Evolutionary conservation across 2,329 filamentous ascomycete genomes (phyloP).

Genomic region (Alternaria brassicae): DNA sequence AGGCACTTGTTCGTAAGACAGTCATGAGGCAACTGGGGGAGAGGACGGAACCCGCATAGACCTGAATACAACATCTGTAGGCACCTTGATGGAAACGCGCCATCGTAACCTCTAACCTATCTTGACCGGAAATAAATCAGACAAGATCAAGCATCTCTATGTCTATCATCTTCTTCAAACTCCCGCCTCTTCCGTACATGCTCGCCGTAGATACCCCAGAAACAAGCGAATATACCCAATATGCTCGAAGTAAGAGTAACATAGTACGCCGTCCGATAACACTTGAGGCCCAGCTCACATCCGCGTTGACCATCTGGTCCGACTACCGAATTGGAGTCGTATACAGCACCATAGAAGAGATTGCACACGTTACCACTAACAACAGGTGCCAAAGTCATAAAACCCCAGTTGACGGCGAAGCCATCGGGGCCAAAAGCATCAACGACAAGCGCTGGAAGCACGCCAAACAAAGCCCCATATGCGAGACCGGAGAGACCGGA

Average conservation of each 20-base stretch:
- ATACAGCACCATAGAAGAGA: constrained; percentile 83
- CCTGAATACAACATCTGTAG: not conserved
- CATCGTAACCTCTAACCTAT: not conserved
- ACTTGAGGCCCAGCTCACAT: constrained; percentile 78
- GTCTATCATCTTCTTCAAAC: constrained; percentile 41
- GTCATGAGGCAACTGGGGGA: not conserved
- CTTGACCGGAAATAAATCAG: not conserved
- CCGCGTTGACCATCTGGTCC: constrained; percentile 72
- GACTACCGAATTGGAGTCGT: constrained; percentile 78
- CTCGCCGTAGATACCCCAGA: constrained; percentile 73
- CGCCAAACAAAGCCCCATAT: constrained; percentile 93
- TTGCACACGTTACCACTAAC: constrained; percentile 92
- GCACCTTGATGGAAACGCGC: not conserved
- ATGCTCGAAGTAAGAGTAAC: constrained; percentile 77
- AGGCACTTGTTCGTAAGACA: not conserved
- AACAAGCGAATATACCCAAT: constrained; percentile 70
- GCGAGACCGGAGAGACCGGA: constrained; percentile 85
- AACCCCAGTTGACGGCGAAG: constrained; percentile 93
- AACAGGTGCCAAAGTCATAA: constrained; percentile 89
- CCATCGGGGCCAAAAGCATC: constrained; percentile 91
- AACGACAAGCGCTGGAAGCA: constrained; percentile 84
- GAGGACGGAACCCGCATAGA: not conserved
- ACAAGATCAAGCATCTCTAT: constrained; percentile 37
- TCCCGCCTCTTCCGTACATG: constrained; percentile 44
- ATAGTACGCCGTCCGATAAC: constrained; percentile 82